Conservation (phyloP, 1,139 yeast genomes). For the Kodamaea arcana region DNA sequence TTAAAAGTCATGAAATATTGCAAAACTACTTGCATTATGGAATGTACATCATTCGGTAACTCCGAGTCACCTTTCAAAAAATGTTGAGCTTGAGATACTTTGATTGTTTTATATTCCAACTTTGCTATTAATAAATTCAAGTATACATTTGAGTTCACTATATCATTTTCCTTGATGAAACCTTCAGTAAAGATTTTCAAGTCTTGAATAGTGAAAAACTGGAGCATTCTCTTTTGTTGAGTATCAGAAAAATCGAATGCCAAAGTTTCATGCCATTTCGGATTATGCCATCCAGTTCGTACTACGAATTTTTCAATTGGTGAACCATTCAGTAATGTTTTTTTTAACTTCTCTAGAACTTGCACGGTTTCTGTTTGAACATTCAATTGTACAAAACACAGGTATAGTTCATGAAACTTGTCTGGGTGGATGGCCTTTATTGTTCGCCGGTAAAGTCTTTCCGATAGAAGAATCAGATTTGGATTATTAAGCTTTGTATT, state of each 20-base stretch:
- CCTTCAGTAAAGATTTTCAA: conserved; percentile 21
- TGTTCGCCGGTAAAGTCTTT: conserved; percentile 17
- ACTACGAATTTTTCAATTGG: conserved; percentile 30
- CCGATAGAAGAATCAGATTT: conserved; percentile 20
- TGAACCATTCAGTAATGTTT: conserved; percentile 24
- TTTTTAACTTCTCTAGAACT: conserved; percentile 20
- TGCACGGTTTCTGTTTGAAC: conserved; percentile 21
- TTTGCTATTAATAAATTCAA: conserved; percentile 34
- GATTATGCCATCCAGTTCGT: conserved; percentile 34
- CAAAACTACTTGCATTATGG: conserved; percentile 26
- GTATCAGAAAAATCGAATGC: conserved; percentile 13
- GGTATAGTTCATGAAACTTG: conserved; percentile 25
- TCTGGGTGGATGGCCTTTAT: conserved; percentile 18
- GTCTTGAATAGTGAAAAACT: conserved; percentile 29
- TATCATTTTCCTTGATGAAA: conserved; percentile 25
- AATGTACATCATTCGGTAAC: conserved; percentile 22
- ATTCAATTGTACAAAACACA: conserved; percentile 32
- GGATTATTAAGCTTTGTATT: conserved; percentile 22
- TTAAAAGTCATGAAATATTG: conserved; percentile 37
- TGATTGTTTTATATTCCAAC: conserved; percentile 24
- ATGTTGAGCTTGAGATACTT: conserved; percentile 6
- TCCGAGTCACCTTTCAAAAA: conserved; percentile 13
- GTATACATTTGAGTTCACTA: conserved; percentile 32
- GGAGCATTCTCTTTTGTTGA: conserved; percentile 27
- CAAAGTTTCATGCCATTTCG: conserved; percentile 37